Evolutionary conservation across 441 rosid species (phyloP).

Genomic region (Corymbia citriodora): DNA sequence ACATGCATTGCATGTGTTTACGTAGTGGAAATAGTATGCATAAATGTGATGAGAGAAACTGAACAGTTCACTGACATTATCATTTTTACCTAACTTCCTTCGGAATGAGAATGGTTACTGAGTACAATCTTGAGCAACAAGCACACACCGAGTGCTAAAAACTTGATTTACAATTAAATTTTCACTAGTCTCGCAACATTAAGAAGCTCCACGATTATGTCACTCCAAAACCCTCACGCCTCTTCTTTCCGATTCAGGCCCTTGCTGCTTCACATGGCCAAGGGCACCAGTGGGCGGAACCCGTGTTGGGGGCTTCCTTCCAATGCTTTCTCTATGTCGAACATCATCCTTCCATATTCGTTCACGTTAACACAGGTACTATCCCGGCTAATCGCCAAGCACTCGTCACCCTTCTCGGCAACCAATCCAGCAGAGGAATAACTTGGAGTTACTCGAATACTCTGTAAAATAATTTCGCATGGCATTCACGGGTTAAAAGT

Average conservation of each 20-base stretch:
- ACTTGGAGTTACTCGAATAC: too few species aligned
- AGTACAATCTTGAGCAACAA: background rate
- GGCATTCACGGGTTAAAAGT: background rate
- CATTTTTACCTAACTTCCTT: background rate
- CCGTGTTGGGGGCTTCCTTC: slow-evolving; percentile 14
- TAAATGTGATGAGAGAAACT: too few species aligned
- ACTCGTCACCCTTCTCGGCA: slow-evolving; percentile 35
- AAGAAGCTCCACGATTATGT: too few species aligned
- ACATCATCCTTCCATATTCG: slow-evolving; percentile 20
- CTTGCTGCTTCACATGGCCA: too few species aligned
- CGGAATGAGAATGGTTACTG: background rate
- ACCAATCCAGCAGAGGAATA: slow-evolving; percentile 11
- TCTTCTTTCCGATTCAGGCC: too few species aligned
- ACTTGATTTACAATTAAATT: too few species aligned
- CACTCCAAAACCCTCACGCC: too few species aligned
- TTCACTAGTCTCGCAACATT: too few species aligned
- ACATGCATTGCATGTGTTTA: too few species aligned
- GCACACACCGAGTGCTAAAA: background rate
- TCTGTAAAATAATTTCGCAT: background rate
- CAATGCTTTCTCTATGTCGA: slow-evolving; percentile 11
- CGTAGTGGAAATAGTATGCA: too few species aligned
- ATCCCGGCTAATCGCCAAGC: slow-evolving; percentile 32
- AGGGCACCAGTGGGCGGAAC: too few species aligned
- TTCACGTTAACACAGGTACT: slow-evolving; percentile 25
- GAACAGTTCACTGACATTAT: background rate